Base-by-base conservation (phyloP, 2,329 filamentous ascomycete genomes). In the Fusarium siculi region DNA sequence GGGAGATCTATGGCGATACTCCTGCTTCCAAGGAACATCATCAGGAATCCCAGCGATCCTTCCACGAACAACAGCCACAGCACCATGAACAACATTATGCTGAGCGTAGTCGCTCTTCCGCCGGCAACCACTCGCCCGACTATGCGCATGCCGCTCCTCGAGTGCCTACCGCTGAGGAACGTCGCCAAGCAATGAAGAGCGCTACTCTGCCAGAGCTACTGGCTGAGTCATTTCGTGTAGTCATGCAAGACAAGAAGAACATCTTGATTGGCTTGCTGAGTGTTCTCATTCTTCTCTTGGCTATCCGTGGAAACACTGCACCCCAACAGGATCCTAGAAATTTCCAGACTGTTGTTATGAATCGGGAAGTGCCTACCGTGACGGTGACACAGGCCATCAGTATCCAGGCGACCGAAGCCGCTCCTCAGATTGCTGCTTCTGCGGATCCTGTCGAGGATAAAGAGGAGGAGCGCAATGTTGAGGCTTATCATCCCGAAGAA, bases 191-290 rank as follows among this genome's bases (percentile, higher is more conserved):
- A 32, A 80, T 82, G 58, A 82, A 86, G 66, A 80, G 80, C 15
- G 87, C 87, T 0, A 87, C 87, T 4, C 82, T 92, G 16, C 81
- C 84, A 1, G 86, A 90, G 67, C 81, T 91, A 14, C 76, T 91
- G 0, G 74, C 88, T 14, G 87, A 89, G 70, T 88, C 89, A 0
- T 81, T 83, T 56, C 84, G 85, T 37, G 86, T 91, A 12, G 79
- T 88, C 23, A 76, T 91, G 74, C 84, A 86, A 52, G 90, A 92
- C 73, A 84, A 84, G 64, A 90, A 87, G 81, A 92, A 91, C 63
- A 78, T 91, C 15, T 81, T 85, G n/a, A 91, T 92, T 32, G 82
- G 84, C 9, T 75, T 88, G 1, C 81, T 92, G 56, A 85, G 87
- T 61, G 65, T 88, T 5, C 77, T 91, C n/a, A 84, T 90, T 5